Percentiles rank a stretch among this genome's conserved stretches.
Evolutionary conservation across 2,329 filamentous ascomycete species (phyloP).

Genomic region (Thelonectria olida): DNA sequence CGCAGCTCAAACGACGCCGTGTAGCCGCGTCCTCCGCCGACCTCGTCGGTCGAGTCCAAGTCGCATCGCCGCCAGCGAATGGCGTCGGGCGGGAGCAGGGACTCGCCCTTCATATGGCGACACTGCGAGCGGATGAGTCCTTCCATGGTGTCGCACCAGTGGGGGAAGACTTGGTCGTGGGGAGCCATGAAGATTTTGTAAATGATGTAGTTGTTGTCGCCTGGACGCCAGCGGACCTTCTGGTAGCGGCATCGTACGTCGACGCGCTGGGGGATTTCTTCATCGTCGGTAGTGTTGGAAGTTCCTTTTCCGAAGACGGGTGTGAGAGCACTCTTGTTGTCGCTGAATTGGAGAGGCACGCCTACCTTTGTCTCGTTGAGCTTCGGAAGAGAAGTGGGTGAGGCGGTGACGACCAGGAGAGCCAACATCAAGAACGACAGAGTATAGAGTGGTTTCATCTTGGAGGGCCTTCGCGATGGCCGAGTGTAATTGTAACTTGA

Average conservation of each 20-base stretch:
- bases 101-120: not conserved
- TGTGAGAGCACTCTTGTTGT: no score
- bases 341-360: no score
- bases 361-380: no score
- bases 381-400: no score
- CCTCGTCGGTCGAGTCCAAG: constrained; percentile 7
- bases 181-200: constrained; percentile 10
- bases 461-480: no score
- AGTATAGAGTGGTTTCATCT: no score
- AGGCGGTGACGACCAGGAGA: not conserved
- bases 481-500: no score
- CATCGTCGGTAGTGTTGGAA: no score
- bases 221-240: not conserved
- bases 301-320: no score
- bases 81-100: not conserved
- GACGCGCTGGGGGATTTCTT: not conserved
- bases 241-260: constrained; percentile 3
- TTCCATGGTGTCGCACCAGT: not conserved
- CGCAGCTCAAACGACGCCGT: not conserved
- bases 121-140: not conserved
- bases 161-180: not conserved
- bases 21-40: not conserved
- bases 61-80: constrained; percentile 8
- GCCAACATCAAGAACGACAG: not conserved
- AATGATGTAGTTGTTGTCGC: not conserved